Evolutionary conservation across 225 moss, liverwort and hornwort species (phyloP).

Genomic region (Antitrichia curtipendula): DNA sequence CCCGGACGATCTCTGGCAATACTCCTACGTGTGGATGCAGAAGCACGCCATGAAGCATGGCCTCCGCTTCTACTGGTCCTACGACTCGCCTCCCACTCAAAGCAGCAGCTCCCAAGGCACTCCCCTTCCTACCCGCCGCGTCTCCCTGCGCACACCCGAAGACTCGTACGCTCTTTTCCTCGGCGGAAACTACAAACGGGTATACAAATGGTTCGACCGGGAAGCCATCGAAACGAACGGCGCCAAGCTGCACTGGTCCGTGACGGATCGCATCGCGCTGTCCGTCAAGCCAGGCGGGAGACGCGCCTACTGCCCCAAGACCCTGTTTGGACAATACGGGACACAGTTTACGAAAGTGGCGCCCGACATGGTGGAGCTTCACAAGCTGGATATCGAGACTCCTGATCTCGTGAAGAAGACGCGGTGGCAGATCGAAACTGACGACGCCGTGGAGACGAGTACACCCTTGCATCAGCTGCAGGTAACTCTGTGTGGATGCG

Average conservation of each 20-base stretch:
- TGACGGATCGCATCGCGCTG: background rate
- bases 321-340: background rate
- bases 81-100: background rate
- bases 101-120: background rate
- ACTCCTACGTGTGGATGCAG: background rate
- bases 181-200: background rate
- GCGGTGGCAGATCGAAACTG: background rate
- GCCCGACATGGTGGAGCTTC: background rate
- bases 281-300: background rate
- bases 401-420: background rate
- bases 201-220: background rate
- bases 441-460: background rate
- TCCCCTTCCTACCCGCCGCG: background rate
- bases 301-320: background rate
- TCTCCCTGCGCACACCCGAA: background rate
- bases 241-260: background rate
- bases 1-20: background rate
- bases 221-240: background rate
- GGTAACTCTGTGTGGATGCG: fast-evolving
- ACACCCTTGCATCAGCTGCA: background rate
- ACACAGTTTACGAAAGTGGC: background rate
- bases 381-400: background rate
- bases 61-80: slow-evolving; percentile 3
- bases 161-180: background rate
- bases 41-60: background rate